Conservation (phyloP, 345 rosid species). For the Populus deltoides region DNA sequence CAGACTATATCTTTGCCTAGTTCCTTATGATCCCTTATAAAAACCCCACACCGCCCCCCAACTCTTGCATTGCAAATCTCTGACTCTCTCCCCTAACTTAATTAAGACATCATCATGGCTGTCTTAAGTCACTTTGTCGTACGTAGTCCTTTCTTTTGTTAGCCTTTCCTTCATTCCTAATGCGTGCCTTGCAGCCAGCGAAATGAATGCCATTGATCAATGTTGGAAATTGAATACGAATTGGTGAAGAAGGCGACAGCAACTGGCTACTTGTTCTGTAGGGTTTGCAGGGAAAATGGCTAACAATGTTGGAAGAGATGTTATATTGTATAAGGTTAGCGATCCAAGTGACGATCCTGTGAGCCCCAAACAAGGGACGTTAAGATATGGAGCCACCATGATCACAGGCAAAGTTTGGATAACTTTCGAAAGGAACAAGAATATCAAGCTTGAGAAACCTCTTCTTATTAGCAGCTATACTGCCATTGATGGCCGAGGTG, state of each 20-base stretch:
- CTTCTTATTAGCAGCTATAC: slow-evolving; percentile 68
- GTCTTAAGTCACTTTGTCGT: background rate
- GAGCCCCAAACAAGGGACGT: slow-evolving; percentile 59
- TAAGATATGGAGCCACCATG: slow-evolving; percentile 62
- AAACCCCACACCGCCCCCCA: background rate
- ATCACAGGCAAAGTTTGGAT: slow-evolving; percentile 59
- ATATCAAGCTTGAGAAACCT: slow-evolving; percentile 47
- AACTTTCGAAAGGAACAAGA: slow-evolving; percentile 63
- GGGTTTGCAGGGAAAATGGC: slow-evolving; percentile 74
- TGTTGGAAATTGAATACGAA: slow-evolving; percentile 57
- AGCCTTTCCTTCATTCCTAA: slow-evolving; percentile 11
- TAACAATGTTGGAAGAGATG: slow-evolving; percentile 49
- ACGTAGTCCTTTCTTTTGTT: slow-evolving; percentile 1
- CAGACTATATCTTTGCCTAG: background rate
- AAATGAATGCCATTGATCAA: slow-evolving; percentile 60
- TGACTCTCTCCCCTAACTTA: background rate
- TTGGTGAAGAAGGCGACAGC: slow-evolving; percentile 49
- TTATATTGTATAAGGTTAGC: slow-evolving; percentile 45
- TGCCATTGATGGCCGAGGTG: slow-evolving; percentile 67
- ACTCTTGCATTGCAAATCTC: background rate
- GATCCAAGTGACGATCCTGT: slow-evolving; percentile 62
- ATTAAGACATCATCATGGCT: slow-evolving; percentile 4
- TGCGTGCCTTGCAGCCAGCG: slow-evolving; percentile 7
- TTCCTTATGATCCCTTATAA: background rate
- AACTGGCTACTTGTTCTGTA: slow-evolving; percentile 54